A percentile compares a stretch with the other conserved stretches of the same genome.
These are phyloP conservation scores for Colletotrichum incanum DNA, from an alignment of 2,329 filamentous ascomycete genomes.

Conservation along the genomic window DNA sequence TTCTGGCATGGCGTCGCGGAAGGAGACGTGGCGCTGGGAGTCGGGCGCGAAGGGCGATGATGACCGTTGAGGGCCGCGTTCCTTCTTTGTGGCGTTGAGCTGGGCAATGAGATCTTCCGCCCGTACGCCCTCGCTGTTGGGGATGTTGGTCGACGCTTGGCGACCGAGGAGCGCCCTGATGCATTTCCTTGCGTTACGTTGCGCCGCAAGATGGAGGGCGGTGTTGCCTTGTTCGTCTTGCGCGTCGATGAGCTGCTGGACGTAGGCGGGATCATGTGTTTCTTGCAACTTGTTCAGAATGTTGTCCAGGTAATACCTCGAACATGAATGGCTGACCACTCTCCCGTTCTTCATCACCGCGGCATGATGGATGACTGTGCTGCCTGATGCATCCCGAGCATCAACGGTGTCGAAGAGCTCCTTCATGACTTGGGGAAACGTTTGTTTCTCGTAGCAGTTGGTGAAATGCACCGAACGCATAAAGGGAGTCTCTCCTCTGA, in stretches of 20 bases:
- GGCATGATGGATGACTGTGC: constrained; percentile 95
- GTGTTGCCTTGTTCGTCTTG: constrained; percentile 93
- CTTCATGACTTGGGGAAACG: constrained; percentile 87
- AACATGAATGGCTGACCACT: constrained; percentile 86
- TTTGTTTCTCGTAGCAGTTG: constrained; percentile 95
- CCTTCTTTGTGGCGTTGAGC: constrained; percentile 78
- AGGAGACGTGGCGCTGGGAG: constrained; percentile 70
- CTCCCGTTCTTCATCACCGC: constrained; percentile 89
- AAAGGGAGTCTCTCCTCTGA: constrained; percentile 87
- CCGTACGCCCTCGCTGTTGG: constrained; percentile 85
- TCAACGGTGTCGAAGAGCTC: constrained; percentile 88
- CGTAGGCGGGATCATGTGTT: constrained; percentile 80
- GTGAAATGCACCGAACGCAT: constrained; percentile 97
- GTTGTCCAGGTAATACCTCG: constrained; percentile 93
- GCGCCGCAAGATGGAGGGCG: constrained; percentile 81
- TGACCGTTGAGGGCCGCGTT: constrained; percentile 79
- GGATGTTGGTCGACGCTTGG: constrained; percentile 86
- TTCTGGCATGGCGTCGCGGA: constrained; percentile 66
- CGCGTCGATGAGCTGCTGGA: constrained; percentile 84
- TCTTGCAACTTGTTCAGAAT: constrained; percentile 90
- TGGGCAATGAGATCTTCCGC: constrained; percentile 88
- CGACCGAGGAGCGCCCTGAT: constrained; percentile 85
- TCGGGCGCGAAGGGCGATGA: constrained; percentile 80
- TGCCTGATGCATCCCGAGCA: constrained; percentile 83
- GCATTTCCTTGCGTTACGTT: constrained; percentile 90